Base-by-base conservation (phyloP, 169 alveolate species). In the Eimeria maxima region DNA sequence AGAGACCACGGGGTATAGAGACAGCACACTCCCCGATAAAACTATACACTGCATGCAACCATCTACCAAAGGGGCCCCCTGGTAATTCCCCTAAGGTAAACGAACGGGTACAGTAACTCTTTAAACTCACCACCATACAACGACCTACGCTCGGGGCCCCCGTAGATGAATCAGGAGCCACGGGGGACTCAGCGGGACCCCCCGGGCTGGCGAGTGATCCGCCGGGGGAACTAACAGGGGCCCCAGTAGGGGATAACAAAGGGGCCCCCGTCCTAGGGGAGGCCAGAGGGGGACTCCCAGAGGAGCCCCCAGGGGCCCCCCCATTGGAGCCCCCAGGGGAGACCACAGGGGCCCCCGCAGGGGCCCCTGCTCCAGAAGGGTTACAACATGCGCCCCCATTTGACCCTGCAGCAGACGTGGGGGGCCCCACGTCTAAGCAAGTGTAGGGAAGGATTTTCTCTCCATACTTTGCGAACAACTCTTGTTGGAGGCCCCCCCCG, bases 21-120 rank as follows among this genome's bases (percentile, higher is more conserved):
- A 47, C 95, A 16, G 96, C 95, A 47, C 74, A 33, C 67, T 95
- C 95, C 3, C 87, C 96, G 27, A 95, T 47, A 42, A 95, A 29
- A 22, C 44, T 16, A 71, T 50, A 95, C 14, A 57, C 78, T 8
- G 69, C 10, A n/a, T 47, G 47, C 71, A 90, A 33, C 95, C 95
- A 90, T 3, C 33, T 57, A 5, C 55, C 90, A 13, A 29, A 78
- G 83, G 89, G 89, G 86, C 81, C 81, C 81, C 47, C 47, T 2
- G 81, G 81, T 8, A 18, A 45, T 4, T 5, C 53, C 44, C 81
- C 81, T 18, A 71, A 71, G 22, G 16, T 71, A 11, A 71, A 27
- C 22, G 45, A 10, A 7, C 81, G 42, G 45, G 81, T 71, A 38
- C 81, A 71, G 81, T 24, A 71, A n/a, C 89, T 42, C 89, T 24